These are phyloP conservation scores for Puccinia coronata DNA, from an alignment of 1,284 basidiomycete species.

Conservation along the genomic window DNA sequence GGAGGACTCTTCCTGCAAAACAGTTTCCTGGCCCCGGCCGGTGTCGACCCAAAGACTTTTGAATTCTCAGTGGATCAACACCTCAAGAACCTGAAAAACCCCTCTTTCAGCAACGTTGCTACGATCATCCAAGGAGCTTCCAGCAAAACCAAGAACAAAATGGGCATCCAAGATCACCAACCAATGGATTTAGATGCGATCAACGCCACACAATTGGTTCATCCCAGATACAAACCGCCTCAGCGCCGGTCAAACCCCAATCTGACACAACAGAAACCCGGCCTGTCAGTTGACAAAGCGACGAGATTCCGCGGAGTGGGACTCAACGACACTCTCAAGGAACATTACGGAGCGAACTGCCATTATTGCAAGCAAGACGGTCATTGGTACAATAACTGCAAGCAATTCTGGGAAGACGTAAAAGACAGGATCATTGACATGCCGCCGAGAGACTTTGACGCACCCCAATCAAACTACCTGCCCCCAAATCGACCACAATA, in stretches of 20 bases:
- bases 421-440: too few relatives aligned
- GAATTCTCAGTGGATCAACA: neutral
- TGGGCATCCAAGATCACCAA: neutral
- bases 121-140: neutral
- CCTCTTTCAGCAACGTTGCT: neutral
- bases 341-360: neutral
- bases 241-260: neutral
- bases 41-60: neutral
- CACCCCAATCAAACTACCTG: neutral
- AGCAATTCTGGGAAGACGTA: too few relatives aligned
- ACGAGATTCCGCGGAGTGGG: too few relatives aligned
- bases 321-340: neutral
- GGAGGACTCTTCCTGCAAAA: too few relatives aligned
- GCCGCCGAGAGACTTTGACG: neutral
- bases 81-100: neutral
- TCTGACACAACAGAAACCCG: too few relatives aligned
- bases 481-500: neutral
- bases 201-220: neutral
- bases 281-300: neutral
- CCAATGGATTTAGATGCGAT: neutral
- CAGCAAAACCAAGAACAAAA: neutral
- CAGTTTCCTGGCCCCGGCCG: too few relatives aligned
- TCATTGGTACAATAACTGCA: neutral
- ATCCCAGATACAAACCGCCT: neutral
- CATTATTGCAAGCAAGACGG: neutral